These are phyloP conservation scores for Rhizophagus sp. DNA, from an alignment of 192 early-diverging fungal species.

Conservation along the genomic window DNA sequence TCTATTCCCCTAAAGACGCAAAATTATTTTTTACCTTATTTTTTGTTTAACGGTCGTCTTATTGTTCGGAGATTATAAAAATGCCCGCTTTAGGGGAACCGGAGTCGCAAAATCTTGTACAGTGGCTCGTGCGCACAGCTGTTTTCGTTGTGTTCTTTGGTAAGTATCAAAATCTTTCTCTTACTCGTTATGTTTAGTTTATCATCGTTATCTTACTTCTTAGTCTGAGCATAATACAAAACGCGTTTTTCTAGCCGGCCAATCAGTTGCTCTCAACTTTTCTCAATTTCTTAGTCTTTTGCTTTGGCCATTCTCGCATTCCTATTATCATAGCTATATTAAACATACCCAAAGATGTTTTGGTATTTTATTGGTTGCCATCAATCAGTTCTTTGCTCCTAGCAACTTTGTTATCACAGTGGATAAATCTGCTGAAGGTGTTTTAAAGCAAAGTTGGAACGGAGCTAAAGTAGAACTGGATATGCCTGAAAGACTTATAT, in stretches of 20 bases:
- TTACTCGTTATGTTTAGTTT: background rate
- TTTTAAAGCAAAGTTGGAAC: conserved; percentile 29
- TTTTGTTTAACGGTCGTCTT: background rate
- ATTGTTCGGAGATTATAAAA: background rate
- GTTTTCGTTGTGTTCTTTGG: background rate
- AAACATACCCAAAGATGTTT: conserved; percentile 41
- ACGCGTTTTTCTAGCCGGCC: conserved; percentile 1
- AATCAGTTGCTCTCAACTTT: conserved; percentile 26
- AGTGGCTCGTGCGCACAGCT: background rate
- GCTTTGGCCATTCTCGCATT: conserved; percentile 30
- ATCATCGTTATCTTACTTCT: background rate
- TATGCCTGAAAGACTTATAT: conserved; percentile 49
- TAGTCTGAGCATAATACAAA: background rate
- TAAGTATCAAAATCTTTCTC: background rate
- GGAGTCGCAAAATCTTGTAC: background rate
- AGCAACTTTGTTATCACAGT: conserved; percentile 47
- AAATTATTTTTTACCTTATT: background rate
- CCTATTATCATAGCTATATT: conserved; percentile 40
- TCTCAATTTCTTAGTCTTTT: conserved; percentile 35
- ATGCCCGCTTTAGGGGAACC: background rate
- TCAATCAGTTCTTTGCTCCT: conserved; percentile 56
- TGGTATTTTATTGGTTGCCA: conserved; percentile 47
- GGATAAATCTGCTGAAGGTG: conserved; percentile 42
- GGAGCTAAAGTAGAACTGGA: conserved; percentile 37
- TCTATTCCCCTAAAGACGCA: background rate